These are phyloP conservation scores for Jaapia argillacea DNA, from an alignment of 768 basidiomycete genomes.

Conservation along the genomic window DNA sequence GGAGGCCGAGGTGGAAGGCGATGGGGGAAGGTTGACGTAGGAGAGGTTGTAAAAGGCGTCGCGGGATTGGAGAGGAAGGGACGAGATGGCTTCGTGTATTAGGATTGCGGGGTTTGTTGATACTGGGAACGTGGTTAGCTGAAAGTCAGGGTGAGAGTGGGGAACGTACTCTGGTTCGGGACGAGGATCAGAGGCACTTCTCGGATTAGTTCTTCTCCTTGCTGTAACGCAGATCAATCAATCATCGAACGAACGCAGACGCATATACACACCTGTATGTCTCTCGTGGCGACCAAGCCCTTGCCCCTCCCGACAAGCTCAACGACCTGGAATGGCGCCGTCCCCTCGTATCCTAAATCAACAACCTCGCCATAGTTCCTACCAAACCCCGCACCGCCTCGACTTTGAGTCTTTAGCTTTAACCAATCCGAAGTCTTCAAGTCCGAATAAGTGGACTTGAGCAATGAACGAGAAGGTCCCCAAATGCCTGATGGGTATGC, in stretches of 20 bases:
- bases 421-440: no score
- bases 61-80: conserved; percentile 22
- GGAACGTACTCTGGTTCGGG: conserved; percentile 34
- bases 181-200: conserved; percentile 47
- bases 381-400: no score
- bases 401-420: no score
- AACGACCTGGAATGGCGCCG: conserved; percentile 25
- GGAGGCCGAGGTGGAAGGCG: conserved; percentile 24
- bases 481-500: no score
- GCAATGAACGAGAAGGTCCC: no score
- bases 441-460: no score
- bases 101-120: conserved; percentile 33
- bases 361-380: no score
- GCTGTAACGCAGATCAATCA: conserved; percentile 22
- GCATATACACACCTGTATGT: conserved; percentile 32
- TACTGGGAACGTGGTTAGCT: conserved; percentile 19
- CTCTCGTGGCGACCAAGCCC: conserved; percentile 39
- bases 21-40: conserved; percentile 39
- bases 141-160: neutral
- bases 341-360: no score
- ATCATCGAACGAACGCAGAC: conserved; percentile 5
- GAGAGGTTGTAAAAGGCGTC: conserved; percentile 45
- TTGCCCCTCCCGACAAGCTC: conserved; percentile 48
- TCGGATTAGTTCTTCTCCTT: conserved; percentile 47
- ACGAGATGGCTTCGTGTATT: conserved; percentile 26